phyloP scores from a whole-genome alignment of 2,329 filamentous ascomycete species.

The Lecanicillium sp. region DNA sequence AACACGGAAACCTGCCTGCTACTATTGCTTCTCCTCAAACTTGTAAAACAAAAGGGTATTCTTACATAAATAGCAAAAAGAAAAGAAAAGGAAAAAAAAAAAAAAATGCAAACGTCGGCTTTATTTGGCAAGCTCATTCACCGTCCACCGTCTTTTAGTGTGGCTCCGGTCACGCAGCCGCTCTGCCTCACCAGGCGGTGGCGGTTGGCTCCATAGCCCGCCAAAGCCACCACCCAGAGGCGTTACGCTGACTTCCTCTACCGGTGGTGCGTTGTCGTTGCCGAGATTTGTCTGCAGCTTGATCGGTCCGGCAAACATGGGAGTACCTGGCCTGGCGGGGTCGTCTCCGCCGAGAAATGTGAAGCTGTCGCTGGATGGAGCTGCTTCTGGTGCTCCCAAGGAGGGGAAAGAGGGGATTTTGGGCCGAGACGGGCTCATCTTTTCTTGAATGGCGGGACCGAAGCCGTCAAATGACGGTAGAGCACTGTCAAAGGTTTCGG shows the following conservation, averaged over 20 bases:
- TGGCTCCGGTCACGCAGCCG: slow-evolving; percentile 34
- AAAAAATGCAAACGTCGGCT: background rate
- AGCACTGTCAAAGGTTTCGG: slow-evolving; percentile 1
- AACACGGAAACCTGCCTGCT: too few species aligned
- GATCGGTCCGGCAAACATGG: slow-evolving; percentile 26
- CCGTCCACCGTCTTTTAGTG: slow-evolving; percentile 47
- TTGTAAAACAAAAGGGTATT: background rate
- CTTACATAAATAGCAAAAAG: background rate
- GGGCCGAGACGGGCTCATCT: background rate
- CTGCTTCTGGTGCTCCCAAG: slow-evolving; percentile 1
- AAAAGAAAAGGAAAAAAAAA: background rate
- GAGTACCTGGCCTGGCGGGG: slow-evolving; percentile 4
- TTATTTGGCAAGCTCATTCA: slow-evolving; percentile 33
- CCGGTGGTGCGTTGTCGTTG: slow-evolving; percentile 18
- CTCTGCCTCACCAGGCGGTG: slow-evolving; percentile 36
- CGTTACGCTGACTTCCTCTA: slow-evolving; percentile 20
- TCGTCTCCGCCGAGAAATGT: background rate
- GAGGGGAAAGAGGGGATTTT: slow-evolving; percentile 1
- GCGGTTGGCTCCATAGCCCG: slow-evolving; percentile 37
- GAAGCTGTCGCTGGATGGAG: slow-evolving; percentile 9
- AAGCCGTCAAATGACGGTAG: slow-evolving; percentile 7
- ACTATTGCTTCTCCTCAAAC: too few species aligned
- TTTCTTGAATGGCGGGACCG: background rate
- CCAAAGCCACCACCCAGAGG: slow-evolving; percentile 29
- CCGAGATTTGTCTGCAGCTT: slow-evolving; percentile 24